phyloP scores from a whole-genome alignment of 2,329 filamentous ascomycete species.

The Colletotrichum noveboracense region DNA sequence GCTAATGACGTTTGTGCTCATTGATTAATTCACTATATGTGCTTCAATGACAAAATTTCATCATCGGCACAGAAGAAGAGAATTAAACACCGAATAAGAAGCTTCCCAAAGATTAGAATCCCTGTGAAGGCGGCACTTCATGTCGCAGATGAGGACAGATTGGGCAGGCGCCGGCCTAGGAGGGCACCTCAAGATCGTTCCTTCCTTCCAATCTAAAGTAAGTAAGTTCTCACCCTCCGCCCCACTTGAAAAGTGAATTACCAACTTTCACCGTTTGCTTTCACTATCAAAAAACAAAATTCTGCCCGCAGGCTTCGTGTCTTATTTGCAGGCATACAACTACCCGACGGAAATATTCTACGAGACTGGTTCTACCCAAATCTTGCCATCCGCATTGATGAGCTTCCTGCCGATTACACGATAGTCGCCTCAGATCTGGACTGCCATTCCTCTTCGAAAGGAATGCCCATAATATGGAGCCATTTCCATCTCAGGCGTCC shows the following conservation, averaged over 20 bases:
- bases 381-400: background rate
- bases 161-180: background rate
- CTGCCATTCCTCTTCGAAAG: background rate
- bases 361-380: background rate
- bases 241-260: background rate
- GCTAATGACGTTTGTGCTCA: background rate
- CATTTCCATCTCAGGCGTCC: background rate
- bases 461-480: background rate
- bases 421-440: background rate
- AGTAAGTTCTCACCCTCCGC: background rate
- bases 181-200: background rate
- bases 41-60: fast-evolving
- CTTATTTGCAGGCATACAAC: background rate
- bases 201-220: background rate
- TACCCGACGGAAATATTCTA: background rate
- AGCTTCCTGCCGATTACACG: background rate
- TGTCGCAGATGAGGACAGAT: background rate
- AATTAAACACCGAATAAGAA: fast-evolving
- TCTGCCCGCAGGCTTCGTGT: background rate
- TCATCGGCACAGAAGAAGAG: background rate
- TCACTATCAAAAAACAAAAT: background rate
- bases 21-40: fast-evolving
- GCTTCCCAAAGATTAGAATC: background rate
- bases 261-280: no score
- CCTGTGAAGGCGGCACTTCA: background rate